These are phyloP conservation scores for Paspalum notatum DNA, from an alignment of 176 grass and related monocot species.

Conservation along the genomic window DNA sequence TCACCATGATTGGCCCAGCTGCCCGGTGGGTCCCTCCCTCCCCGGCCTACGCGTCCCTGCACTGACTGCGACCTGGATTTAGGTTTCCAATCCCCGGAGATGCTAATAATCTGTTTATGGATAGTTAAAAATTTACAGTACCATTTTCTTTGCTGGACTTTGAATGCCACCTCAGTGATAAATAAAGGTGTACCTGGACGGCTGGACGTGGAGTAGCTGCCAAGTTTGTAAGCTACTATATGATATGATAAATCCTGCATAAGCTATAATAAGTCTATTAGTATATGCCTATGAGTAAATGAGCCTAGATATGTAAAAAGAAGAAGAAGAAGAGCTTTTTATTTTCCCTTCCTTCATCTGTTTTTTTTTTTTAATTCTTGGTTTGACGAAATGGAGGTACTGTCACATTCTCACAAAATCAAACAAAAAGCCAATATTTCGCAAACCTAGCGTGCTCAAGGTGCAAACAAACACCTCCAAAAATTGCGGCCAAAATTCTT, in stretches of 20 bases:
- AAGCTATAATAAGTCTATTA: too few species aligned
- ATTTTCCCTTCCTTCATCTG: too few species aligned
- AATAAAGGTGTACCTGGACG: not conserved
- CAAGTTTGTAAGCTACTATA: too few species aligned
- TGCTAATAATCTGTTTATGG: not conserved
- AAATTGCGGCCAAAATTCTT: not conserved
- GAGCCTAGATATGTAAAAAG: too few species aligned
- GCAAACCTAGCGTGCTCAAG: not conserved
- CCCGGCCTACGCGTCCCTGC: too few species aligned
- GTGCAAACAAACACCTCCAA: not conserved
- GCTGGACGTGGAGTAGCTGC: not conserved
- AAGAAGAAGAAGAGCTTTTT: too few species aligned
- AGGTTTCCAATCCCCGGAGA: not conserved
- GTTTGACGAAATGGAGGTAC: too few species aligned
- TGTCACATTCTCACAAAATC: too few species aligned
- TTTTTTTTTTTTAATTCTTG: too few species aligned
- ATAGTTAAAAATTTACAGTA: not conserved
- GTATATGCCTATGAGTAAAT: too few species aligned
- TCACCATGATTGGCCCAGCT: slow-evolving; percentile 46
- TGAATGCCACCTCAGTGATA: not conserved
- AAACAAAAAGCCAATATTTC: not conserved
- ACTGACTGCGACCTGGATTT: not conserved
- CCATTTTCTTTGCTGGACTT: not conserved
- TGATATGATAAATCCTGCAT: too few species aligned
- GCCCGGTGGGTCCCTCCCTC: slow-evolving; percentile 39